phyloP scores from a whole-genome alignment of 2,329 filamentous ascomycete species.

The Phaeoacremonium minimum region DNA sequence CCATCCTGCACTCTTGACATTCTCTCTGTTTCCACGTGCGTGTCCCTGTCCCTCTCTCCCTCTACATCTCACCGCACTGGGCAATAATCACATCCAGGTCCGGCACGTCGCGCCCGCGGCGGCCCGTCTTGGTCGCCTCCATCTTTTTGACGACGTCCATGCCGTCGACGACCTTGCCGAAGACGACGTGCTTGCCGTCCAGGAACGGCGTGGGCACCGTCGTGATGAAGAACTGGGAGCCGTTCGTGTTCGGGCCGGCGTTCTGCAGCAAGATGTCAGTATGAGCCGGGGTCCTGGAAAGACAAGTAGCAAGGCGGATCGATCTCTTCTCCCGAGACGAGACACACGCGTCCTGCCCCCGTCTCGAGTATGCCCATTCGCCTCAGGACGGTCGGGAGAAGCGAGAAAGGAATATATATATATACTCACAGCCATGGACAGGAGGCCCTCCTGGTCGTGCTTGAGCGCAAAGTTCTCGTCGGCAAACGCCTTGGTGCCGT shows the following conservation, averaged over 20 bases:
- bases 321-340: no score
- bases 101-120: slow-evolving; percentile 71
- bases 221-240: slow-evolving; percentile 96
- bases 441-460: slow-evolving; percentile 73
- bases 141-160: slow-evolving; percentile 91
- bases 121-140: slow-evolving; percentile 81
- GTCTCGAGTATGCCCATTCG: no score
- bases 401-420: no score
- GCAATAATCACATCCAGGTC: slow-evolving; percentile 78
- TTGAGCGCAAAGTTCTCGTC: slow-evolving; percentile 86
- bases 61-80: slow-evolving; percentile 97
- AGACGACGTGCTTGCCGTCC: slow-evolving; percentile 92
- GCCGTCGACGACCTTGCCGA: slow-evolving; percentile 83
- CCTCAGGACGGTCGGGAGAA: no score
- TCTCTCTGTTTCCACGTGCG: no score
- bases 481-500: slow-evolving; percentile 76
- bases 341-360: no score
- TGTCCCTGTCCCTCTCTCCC: no score
- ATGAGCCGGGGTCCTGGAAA: no score
- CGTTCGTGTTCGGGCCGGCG: slow-evolving; percentile 87
- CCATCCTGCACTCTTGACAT: no score
- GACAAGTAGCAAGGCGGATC: no score
- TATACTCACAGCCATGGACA: slow-evolving; percentile 86
- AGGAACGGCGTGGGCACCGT: slow-evolving; percentile 82
- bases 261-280: slow-evolving; percentile 50